Evolutionary conservation across 2,329 filamentous ascomycete species (phyloP), one percentile per base, ranked within the genome.

Genomic region (Exophiala viscosa): DNA sequence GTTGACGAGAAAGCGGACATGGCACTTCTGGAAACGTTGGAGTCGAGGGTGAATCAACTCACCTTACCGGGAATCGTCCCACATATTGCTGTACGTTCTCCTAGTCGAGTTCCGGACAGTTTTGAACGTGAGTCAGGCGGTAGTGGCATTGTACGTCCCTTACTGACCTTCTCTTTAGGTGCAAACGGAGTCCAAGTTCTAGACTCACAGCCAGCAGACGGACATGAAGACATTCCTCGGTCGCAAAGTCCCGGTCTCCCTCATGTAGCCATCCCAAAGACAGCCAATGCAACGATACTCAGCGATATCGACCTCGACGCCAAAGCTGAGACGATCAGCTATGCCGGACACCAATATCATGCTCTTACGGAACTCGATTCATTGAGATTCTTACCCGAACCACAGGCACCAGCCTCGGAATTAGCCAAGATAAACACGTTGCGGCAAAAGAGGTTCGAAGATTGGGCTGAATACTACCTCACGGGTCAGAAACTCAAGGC

Each of bases 251-350:
- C 14, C 20, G 28, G 18, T 20, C 40, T 11, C 3, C 40, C 35
- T 18, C n/a, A 5, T n/a, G 33, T 15, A 33, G 40, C 40, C n/a
- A n/a, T n/a, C 20, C 31, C 41, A n/a, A 35, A 45, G 6, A 7
- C 14, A 15, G 39, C 23, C 18, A 32, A 43, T 33, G 35, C 39
- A n/a, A 55, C 57, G 7, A 36, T 55, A 8, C 47, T 55, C 3
- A 50, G 55, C 3, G 57, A 60, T 15, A 47, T 60, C 11, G 57
- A 60, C 45, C 51, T 60, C 17, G 57, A 60, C 34, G 54, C 44
- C 18, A 54, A 55, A 40, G 54, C 52, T 1, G 39, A 50, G n/a
- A 57, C 52, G 8, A 45, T 55, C 52, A 57, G 52, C 39, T 57
- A 55, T 42, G 43, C 28, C n/a, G 52, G 52, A 15, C 48, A 57